Base-by-base conservation (phyloP, 75 land plant genomes). In the Picea glauca region DNA sequence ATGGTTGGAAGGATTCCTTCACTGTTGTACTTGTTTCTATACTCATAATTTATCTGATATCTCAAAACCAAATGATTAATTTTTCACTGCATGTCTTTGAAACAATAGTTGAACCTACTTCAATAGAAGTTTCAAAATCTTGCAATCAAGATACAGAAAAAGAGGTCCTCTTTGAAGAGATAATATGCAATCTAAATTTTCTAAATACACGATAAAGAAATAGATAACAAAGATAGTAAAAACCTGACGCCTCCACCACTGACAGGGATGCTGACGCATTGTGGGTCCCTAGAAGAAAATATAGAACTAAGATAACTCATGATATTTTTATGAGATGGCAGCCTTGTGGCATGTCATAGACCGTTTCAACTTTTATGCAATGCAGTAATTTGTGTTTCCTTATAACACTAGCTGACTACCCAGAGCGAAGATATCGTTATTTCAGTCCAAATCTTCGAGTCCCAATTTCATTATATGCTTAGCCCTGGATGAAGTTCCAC, bases 241-340 rank as follows among this genome's bases (percentile, higher is more conserved):
- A 70, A 70, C 74, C 74, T 70, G 74, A 38, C 50, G 23, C 50
- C 74, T n/a, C 74, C 74, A 17, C 74, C 74, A 70, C 50, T 70
- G 56, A 43, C 74, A 70, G 74, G 74, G 50, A 40, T 46, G 21
- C 74, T 70, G 50, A 35, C 54, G 50, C n/a, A n/a, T 20, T 70
- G 74, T 11, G 56, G 40, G 13, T 70, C 74, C 56, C 74, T 70
- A 40, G 74, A 70, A 70, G 74, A 18, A 70, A 70, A 70, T 70
- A 70, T 43, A 40, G 74, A 70, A 70, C 43, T 70, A 43, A 70
- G 74, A 70, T 70, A 70, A 70, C 74, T 70, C 74, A 70, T 70
- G 74, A 70, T 70, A 20, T n/a, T 40, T 70, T 46, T 40, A 20
- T 70, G 50, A 70, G n/a, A n/a, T 70, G 74, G 50, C 8, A 70